Conservation (phyloP, 2,329 filamentous ascomycete genomes). For the Penicillium vulpinum region DNA sequence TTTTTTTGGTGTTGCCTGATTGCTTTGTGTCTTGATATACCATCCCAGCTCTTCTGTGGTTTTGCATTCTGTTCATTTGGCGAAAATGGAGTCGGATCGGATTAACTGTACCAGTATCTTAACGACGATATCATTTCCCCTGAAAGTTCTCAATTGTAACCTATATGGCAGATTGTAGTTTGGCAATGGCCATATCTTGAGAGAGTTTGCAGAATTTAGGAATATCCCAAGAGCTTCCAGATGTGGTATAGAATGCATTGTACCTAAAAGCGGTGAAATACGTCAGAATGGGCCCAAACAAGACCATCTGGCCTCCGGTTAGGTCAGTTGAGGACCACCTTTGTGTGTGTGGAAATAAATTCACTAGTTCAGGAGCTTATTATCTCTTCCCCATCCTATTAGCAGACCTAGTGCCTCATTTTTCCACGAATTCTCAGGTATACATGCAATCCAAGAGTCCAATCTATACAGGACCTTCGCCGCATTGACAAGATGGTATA, state of each 20-base stretch:
- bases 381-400: background rate
- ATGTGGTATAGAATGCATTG: background rate
- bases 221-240: background rate
- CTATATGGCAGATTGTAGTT: background rate
- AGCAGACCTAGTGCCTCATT: background rate
- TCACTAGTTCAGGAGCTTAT: background rate
- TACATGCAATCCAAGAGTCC: background rate
- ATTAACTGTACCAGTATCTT: constrained; percentile 14
- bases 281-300: constrained; percentile 34
- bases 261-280: constrained; percentile 36
- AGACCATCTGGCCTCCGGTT: constrained; percentile 33
- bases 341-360: background rate
- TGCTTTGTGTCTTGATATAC: constrained; percentile 25
- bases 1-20: constrained; percentile 1
- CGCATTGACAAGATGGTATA: constrained; percentile 13
- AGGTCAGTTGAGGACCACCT: background rate
- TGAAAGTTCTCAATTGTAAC: background rate
- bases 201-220: background rate
- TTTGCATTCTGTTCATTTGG: constrained; percentile 17
- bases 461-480: constrained; percentile 14
- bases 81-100: constrained; percentile 15
- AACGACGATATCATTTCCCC: constrained; percentile 17
- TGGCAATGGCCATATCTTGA: background rate
- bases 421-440: background rate
- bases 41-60: constrained; percentile 26